Conservation (phyloP, 2,329 filamentous ascomycete species). For the Calonectria crousiana region DNA sequence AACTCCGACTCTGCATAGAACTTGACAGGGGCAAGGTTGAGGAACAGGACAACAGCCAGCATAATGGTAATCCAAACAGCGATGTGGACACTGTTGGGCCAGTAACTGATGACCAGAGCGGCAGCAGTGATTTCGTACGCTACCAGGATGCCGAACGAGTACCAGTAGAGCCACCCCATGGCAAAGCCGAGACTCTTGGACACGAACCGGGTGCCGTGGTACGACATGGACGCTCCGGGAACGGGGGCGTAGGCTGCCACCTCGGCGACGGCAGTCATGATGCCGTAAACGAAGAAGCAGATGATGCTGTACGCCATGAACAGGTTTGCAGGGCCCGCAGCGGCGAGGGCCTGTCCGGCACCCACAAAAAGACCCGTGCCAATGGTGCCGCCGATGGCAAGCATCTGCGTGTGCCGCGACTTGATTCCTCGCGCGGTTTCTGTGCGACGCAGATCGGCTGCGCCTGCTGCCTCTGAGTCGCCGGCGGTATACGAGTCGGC, state of each 20-base stretch:
- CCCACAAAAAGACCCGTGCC: slow-evolving; percentile 23
- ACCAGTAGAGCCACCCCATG: slow-evolving; percentile 28
- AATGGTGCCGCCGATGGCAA: slow-evolving; percentile 23
- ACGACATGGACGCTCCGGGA: slow-evolving; percentile 20
- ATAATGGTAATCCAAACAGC: slow-evolving; percentile 25
- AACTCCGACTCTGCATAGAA: slow-evolving; percentile 24
- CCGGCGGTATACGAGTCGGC: slow-evolving; percentile 8
- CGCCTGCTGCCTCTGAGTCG: slow-evolving; percentile 14
- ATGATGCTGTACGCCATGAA: slow-evolving; percentile 21
- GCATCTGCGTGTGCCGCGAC: slow-evolving; percentile 24
- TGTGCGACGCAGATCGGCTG: slow-evolving; percentile 7
- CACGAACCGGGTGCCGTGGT: slow-evolving; percentile 16
- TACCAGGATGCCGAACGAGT: slow-evolving; percentile 24
- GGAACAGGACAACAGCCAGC: slow-evolving; percentile 1
- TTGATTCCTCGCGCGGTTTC: slow-evolving; percentile 21
- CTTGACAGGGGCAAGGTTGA: slow-evolving; percentile 13
- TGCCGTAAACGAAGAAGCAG: slow-evolving; percentile 25
- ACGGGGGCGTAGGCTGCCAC: slow-evolving; percentile 22
- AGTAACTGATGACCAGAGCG: slow-evolving; percentile 20
- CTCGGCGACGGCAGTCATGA: slow-evolving; percentile 20
- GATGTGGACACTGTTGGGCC: slow-evolving; percentile 12
- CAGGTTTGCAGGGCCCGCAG: slow-evolving; percentile 12
- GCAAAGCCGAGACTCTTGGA: slow-evolving; percentile 20
- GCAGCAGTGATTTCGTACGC: slow-evolving; percentile 22
- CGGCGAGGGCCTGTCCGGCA: slow-evolving; percentile 16